Percentiles rank a stretch among this genome's conserved stretches.
These are phyloP conservation scores for Penicillium paneum DNA, from an alignment of 2,329 filamentous ascomycete genomes.

Conservation along the genomic window DNA sequence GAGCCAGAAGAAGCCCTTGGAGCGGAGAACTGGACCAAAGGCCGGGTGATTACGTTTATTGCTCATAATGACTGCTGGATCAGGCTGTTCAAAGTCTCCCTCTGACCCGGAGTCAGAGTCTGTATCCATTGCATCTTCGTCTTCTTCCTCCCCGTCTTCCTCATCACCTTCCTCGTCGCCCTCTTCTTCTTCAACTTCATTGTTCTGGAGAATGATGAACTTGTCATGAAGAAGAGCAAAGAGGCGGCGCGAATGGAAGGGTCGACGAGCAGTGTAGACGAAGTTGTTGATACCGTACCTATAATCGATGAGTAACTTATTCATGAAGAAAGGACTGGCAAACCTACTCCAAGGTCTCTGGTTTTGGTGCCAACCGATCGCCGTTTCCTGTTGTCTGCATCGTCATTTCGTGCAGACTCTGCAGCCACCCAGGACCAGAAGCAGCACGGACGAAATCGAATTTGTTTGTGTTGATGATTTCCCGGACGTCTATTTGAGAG, in stretches of 20 bases:
- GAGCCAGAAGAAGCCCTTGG: constrained; percentile 48
- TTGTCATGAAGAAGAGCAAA: constrained; percentile 45
- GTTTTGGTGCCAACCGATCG: constrained; percentile 61
- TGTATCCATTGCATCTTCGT: constrained; percentile 28
- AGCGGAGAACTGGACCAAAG: constrained; percentile 41
- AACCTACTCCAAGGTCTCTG: constrained; percentile 64
- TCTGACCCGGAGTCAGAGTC: constrained; percentile 27
- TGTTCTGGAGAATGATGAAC: constrained; percentile 44
- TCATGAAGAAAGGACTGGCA: background rate
- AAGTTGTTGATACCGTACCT: constrained; percentile 68
- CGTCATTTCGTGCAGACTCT: constrained; percentile 67
- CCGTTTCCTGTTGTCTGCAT: constrained; percentile 54
- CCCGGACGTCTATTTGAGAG: constrained; percentile 57
- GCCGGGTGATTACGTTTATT: constrained; percentile 41
- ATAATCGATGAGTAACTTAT: background rate
- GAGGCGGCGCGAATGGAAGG: constrained; percentile 45
- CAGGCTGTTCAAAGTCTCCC: constrained; percentile 33
- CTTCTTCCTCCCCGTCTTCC: constrained; percentile 25
- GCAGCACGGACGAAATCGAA: constrained; percentile 65
- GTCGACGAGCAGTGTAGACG: constrained; percentile 61
- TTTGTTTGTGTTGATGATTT: constrained; percentile 63
- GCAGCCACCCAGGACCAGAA: constrained; percentile 66
- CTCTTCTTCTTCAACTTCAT: constrained; percentile 29
- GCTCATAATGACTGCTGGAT: constrained; percentile 32
- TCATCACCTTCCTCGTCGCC: background rate